Conservation (phyloP, 2,329 filamentous ascomycete genomes). For the Neopestalotiopsis sp. region DNA sequence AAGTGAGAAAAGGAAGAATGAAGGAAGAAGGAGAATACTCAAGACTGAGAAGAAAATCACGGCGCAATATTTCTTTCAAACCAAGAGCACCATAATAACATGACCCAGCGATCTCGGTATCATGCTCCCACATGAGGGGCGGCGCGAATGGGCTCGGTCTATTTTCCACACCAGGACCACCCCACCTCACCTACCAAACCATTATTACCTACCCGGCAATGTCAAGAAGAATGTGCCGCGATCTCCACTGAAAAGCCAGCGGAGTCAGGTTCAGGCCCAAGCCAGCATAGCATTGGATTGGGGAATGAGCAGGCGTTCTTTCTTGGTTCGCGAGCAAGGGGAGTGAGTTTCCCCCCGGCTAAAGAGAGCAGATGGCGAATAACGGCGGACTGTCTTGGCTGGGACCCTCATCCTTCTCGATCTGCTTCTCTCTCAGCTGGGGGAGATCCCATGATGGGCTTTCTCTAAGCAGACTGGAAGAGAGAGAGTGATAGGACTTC, state of each 20-base stretch:
- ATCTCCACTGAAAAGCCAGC: conserved; percentile 8
- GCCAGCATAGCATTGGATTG: background rate
- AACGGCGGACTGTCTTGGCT: background rate
- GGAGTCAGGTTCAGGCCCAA: background rate
- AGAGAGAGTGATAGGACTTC: background rate
- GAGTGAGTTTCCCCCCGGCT: background rate
- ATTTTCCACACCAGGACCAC: background rate
- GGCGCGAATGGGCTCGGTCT: background rate
- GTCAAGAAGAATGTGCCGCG: conserved; percentile 11
- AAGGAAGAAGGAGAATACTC: background rate
- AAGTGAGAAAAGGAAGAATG: background rate
- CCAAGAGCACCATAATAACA: background rate
- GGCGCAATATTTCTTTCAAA: conserved; percentile 11
- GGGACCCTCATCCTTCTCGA: background rate
- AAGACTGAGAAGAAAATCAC: conserved; percentile 12
- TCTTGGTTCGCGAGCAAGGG: background rate
- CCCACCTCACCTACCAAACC: conserved; percentile 1
- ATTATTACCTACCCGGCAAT: conserved; percentile 1
- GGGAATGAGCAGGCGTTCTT: background rate
- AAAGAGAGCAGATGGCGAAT: background rate
- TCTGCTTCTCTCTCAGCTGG: background rate
- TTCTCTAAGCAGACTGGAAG: too few relatives aligned
- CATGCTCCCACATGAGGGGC: conserved; percentile 4
- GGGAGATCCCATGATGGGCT: background rate
- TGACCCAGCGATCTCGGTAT: conserved; percentile 5